Base-by-base conservation (phyloP, 352 stramenopile species). In the Phytophthora pisi region DNA sequence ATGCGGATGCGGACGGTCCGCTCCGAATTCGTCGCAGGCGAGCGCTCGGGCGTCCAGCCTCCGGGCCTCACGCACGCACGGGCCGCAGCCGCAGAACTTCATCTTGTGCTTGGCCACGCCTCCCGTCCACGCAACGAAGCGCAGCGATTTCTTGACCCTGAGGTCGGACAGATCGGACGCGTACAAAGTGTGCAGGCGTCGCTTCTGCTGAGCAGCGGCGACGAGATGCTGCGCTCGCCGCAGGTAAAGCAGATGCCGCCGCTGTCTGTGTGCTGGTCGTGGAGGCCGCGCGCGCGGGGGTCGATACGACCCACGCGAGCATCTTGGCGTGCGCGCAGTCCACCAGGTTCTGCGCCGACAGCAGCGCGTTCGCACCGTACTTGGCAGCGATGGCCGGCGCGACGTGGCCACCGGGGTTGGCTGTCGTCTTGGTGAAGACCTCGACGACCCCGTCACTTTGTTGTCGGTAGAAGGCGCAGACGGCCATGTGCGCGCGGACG, bases 261-360 rank as follows among this genome's bases (percentile, higher is more conserved):
- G 40, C 49, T 61, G 43, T 13, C 38, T 28, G 56, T 11, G 7
- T 49, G n/a, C 61, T 56, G 11, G 49, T 58, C 15, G 45, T 63
- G 58, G 52, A 57, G 38, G 31, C 24, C 26, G 49, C 51, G 18
- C n/a, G 42, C 45, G 69, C n/a, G 36, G 55, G 46, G 59, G 67
- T 23, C 34, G 73, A 47, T 62, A 61, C 34, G 10, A 73, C 36
- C 77, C 79, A 88, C n/a, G 68, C 55, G 16, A 88, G 68, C 51
- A 86, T 88, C 62, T 86, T 85, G 53, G 78, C 77, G n/a, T 75
- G 55, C 2, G 75, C 67, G 36, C 74, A 86, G 20, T 74, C 58
- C 49, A 74, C 62, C 20, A 74, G 36, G 36, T 72, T 75, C 30
- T 74, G 57, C 24, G 63, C 63, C 2, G 67, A 75, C 9, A 66